Evolutionary conservation across 768 basidiomycete genomes (phyloP).

Genomic region (Terana coerulea): DNA sequence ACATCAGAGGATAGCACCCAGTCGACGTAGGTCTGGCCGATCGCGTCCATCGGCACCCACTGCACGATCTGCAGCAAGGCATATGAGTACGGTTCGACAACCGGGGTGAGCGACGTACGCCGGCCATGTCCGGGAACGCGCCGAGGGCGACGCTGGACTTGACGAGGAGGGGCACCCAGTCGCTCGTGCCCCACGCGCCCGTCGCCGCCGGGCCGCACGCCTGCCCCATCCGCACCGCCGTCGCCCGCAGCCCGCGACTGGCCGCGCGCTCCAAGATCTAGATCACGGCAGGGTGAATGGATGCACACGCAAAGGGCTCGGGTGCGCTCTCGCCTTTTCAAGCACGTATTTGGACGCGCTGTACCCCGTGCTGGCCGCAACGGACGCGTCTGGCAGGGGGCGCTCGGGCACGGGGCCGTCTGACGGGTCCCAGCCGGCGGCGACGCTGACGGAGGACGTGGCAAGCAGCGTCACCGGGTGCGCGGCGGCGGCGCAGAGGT

Average conservation of each 20-base stretch:
- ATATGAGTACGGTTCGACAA: background rate
- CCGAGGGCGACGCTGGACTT: constrained; percentile 21
- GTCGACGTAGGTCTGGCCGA: constrained; percentile 1
- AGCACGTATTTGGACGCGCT: constrained; percentile 6
- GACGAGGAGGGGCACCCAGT: constrained; percentile 28
- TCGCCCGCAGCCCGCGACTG: constrained; percentile 2
- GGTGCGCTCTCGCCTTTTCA: background rate
- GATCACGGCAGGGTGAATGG: background rate
- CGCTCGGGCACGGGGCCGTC: background rate
- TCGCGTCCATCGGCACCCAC: constrained; percentile 13
- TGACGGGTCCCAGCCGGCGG: background rate
- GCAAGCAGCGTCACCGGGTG: background rate
- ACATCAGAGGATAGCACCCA: background rate
- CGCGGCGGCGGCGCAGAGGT: background rate
- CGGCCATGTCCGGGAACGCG: constrained; percentile 6
- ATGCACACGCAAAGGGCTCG: background rate
- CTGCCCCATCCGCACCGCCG: constrained; percentile 26
- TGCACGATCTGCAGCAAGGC: background rate
- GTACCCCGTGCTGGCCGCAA: background rate
- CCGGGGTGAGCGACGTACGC: background rate
- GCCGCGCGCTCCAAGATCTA: constrained; percentile 3
- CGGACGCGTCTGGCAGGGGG: background rate
- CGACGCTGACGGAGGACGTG: constrained; percentile 6
- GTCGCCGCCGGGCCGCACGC: constrained; percentile 19
- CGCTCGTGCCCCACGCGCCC: constrained; percentile 25